phyloP scores from a whole-genome alignment of 495 filamentous ascomycete genomes.

The Haplographium delicatum region DNA sequence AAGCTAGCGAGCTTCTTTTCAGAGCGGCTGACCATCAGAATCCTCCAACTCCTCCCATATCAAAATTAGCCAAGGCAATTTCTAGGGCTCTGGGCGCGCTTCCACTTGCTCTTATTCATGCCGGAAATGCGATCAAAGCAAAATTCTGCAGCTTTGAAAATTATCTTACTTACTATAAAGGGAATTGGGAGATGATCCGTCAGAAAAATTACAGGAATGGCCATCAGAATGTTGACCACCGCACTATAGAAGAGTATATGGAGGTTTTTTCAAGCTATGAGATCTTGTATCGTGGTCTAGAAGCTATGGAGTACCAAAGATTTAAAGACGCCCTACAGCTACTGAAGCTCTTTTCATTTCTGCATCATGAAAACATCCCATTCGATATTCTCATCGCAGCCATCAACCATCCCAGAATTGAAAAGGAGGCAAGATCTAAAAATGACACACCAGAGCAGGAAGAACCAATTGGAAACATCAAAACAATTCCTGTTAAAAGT shows the following conservation, averaged over 20 bases:
- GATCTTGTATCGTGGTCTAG: background rate
- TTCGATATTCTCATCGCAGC: too few species aligned
- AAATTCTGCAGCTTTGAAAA: background rate
- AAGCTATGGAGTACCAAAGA: background rate
- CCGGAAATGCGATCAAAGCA: conserved; percentile 19
- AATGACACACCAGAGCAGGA: too few species aligned
- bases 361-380: background rate
- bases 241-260: background rate
- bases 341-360: conserved; percentile 3
- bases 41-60: conserved; percentile 24
- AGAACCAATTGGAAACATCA: too few species aligned
- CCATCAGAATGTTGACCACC: too few species aligned
- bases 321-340: conserved; percentile 2
- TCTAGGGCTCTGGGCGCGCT: conserved; percentile 19
- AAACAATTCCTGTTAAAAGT: too few species aligned
- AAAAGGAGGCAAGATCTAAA: too few species aligned
- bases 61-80: conserved; percentile 19
- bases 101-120: conserved; percentile 27
- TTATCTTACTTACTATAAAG: background rate
- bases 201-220: background rate
- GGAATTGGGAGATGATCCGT: conserved; percentile 1
- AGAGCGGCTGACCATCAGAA: conserved; percentile 4
- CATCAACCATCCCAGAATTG: too few species aligned
- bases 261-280: conserved; percentile 2
- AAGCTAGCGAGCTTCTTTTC: background rate